A percentile compares a stretch with the other conserved stretches of the same genome.
These are phyloP conservation scores for Nitzschia putrida DNA, from an alignment of 108 stramenopile genomes.

Conservation along the genomic window DNA sequence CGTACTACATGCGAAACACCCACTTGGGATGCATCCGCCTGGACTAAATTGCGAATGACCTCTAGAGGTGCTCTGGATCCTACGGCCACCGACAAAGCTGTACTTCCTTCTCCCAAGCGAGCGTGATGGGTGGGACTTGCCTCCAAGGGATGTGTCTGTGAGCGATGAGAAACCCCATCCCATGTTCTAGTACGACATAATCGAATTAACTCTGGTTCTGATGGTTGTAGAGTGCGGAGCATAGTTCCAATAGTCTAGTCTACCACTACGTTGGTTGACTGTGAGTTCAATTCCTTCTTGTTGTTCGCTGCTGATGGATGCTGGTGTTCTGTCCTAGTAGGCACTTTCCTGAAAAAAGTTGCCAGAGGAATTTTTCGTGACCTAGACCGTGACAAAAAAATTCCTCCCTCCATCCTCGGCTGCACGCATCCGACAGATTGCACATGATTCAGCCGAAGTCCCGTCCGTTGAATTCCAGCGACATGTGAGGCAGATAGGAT, in stretches of 20 bases:
- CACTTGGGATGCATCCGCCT: conserved; percentile 11
- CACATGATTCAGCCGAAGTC: too few relatives aligned
- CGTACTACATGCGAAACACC: conserved; percentile 13
- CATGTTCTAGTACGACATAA: conserved; percentile 14
- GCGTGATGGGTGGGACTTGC: conserved; percentile 14
- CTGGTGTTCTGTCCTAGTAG: too few relatives aligned
- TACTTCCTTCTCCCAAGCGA: neutral
- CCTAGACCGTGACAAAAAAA: too few relatives aligned
- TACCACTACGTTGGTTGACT: too few relatives aligned
- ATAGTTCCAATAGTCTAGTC: neutral
- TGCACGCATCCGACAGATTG: too few relatives aligned
- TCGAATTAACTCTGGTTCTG: conserved; percentile 11
- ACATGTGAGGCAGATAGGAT: too few relatives aligned
- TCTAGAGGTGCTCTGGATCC: conserved; percentile 21
- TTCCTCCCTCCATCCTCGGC: too few relatives aligned
- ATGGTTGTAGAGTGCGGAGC: conserved; percentile 3
- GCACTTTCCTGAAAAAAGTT: too few relatives aligned
- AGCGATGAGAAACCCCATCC: conserved; percentile 2
- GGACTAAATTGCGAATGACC: conserved; percentile 8
- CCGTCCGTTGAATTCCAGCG: too few relatives aligned
- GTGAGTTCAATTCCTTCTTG: too few relatives aligned
- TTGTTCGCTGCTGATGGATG: too few relatives aligned
- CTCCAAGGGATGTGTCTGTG: conserved; percentile 12
- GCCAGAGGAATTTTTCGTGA: too few relatives aligned
- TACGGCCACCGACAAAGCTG: conserved; percentile 21